A percentile compares a stretch with the other conserved stretches of the same genome.
These are phyloP conservation scores for Ploettnerulaceae sp. DNA, from an alignment of 2,329 filamentous ascomycete species.

Conservation along the genomic window DNA sequence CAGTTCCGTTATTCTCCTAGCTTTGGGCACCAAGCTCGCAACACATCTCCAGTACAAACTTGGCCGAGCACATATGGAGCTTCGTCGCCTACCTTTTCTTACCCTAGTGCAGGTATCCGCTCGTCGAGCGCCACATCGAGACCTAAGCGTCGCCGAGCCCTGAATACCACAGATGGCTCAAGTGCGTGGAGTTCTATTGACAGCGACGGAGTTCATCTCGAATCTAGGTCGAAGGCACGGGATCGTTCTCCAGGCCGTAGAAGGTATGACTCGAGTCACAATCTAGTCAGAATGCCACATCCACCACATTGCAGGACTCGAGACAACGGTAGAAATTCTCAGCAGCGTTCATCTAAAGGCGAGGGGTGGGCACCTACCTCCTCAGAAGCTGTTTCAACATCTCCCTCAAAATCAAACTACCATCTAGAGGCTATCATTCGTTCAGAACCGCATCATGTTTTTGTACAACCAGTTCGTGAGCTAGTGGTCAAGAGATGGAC, in stretches of 20 bases:
- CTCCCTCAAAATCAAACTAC: conserved; percentile 17
- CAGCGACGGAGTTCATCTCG: conserved; percentile 1
- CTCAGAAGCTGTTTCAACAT: not conserved
- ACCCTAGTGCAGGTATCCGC: conserved; percentile 11
- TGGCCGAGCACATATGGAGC: conserved; percentile 24
- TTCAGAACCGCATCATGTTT: conserved; percentile 30
- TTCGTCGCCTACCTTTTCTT: conserved; percentile 10
- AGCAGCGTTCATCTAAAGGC: not conserved
- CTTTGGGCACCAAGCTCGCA: conserved; percentile 32
- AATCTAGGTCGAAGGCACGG: no score
- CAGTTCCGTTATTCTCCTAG: conserved; percentile 32
- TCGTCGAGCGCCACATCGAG: conserved; percentile 4
- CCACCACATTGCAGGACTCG: not conserved
- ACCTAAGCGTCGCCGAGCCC: conserved; percentile 9
- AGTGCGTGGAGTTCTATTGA: not conserved
- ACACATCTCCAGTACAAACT: conserved; percentile 27
- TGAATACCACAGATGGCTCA: conserved; percentile 20
- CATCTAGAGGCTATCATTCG: conserved; percentile 25
- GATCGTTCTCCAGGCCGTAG: no score
- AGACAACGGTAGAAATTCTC: not conserved
- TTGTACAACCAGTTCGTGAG: conserved; percentile 31
- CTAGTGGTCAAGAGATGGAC: conserved; percentile 31
- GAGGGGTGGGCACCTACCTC: not conserved
- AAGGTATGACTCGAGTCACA: not conserved
- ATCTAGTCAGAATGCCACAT: not conserved